Evolutionary conservation across 768 basidiomycete genomes (phyloP).

Genomic region (Lanmaoa pseudosensibilis): DNA sequence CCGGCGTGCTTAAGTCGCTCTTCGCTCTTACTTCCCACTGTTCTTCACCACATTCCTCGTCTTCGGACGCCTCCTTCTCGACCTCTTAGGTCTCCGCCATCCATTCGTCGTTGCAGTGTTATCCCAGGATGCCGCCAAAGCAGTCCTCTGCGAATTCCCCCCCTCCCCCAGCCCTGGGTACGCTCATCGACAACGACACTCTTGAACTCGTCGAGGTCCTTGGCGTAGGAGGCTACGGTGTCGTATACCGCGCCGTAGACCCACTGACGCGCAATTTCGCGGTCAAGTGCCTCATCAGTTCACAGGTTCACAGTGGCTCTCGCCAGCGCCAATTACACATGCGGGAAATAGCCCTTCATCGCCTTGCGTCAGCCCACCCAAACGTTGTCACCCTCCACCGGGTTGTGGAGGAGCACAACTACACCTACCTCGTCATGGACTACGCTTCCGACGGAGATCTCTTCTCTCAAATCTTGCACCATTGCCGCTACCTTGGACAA

Average conservation of each 20-base stretch:
- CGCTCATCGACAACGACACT: conserved; percentile 76
- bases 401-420: conserved; percentile 77
- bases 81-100: conserved; percentile 24
- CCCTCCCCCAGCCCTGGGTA: conserved; percentile 59
- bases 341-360: conserved; percentile 84
- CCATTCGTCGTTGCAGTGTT: conserved; percentile 17
- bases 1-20: conserved; percentile 21
- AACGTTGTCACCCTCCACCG: conserved; percentile 88
- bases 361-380: conserved; percentile 70
- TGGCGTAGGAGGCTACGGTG: conserved; percentile 92
- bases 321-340: conserved; percentile 77
- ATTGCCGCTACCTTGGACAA: conserved; percentile 77
- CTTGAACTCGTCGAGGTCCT: conserved; percentile 85
- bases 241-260: conserved; percentile 87
- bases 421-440: conserved; percentile 92
- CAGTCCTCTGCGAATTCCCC: conserved; percentile 41
- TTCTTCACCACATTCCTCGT: conserved; percentile 21
- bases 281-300: conserved; percentile 85
- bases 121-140: conserved; percentile 33
- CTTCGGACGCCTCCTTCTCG: conserved; percentile 23
- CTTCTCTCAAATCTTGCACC: conserved; percentile 83
- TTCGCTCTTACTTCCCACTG: conserved; percentile 29
- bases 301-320: conserved; percentile 40
- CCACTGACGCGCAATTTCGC: conserved; percentile 63
- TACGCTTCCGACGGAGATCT: conserved; percentile 89